Base-by-base conservation (phyloP, 2,329 filamentous ascomycete species). In the Calcarisporium arbuscula region DNA sequence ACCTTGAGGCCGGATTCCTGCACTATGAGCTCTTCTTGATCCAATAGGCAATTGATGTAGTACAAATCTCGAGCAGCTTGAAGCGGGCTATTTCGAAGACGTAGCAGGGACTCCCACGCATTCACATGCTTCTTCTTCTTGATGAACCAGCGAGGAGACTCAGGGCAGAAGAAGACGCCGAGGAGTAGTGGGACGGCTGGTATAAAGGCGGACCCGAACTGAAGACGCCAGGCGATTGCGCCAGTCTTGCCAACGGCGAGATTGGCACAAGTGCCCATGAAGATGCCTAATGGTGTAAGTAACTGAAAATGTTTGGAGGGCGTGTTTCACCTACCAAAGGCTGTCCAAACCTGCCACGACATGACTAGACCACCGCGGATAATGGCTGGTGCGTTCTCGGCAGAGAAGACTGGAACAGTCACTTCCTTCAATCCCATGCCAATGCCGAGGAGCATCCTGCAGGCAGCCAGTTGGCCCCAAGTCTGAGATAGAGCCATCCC, bases 61-160 rank as follows among this genome's bases (percentile, higher is more conserved):
- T 77, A 80, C 1, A 80, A 56, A 43, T 82, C 77, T 1, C 77
- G 66, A 0, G 74, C 75, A 6, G 77, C 77, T 48, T 79, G 75
- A 2, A 83, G 48, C 3, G 69, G 62, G 0, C 66, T 68, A 42
- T 79, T 77, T 16, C 79, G 67, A 5, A 83, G 64, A 7, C 62
- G 61, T 11, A 68, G 56, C 1, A 83, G 65, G 4, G 75, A 77
- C 11, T 58, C 47, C 52, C 70, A 80, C 2, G 79, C 78, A 30
- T 74, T 58, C 4, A 40, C 40, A 45, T 77, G 70, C 33, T 62
- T 63, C 10, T 65, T 64, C 48, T 80, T 80, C 51, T 80, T 80
- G 54, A 83, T 72, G 35, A 68, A 73, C 77, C 78, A 84, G 34
- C 77, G 68, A 4, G 79, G 77, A 3, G 74, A 80, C 48, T 82